Base-by-base conservation (phyloP, 2,329 filamentous ascomycete genomes). In the Calonectria hawksworthii region DNA sequence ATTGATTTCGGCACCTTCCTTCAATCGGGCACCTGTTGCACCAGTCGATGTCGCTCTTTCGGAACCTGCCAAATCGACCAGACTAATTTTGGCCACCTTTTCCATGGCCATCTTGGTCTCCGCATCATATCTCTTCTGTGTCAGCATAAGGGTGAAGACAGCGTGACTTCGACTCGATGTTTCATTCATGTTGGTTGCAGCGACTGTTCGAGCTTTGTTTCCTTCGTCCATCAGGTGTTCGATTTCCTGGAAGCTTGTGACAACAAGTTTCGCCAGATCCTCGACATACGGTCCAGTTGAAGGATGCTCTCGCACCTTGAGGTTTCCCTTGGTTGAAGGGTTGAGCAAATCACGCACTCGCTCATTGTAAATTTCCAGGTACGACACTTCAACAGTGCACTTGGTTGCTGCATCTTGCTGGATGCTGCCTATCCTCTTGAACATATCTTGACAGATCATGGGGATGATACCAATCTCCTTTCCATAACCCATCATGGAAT, bases 401-500 rank as follows among this genome's bases (percentile, higher is more conserved):
- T 93, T 93, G 76, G 96, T 88, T 80, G 94, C 93, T 80, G 93
- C 93, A 85, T 98, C 95, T 79, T 89, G 84, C 79, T 94, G 90
- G 81, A 96, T 89, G 64, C 87, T 87, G 32, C 88, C 88, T 83
- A 99, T 99, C 77, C 96, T 91, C 83, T 94, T 92, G 85, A 99
- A 99, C 96, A 99, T 99, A 82, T 98, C 94, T 87, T 97, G 95
- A 85, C 97, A 99, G 87, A 99, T 99, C 82, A 93, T 94, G 59
- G 98, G 97, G 76, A 99, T 99, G 77, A 99, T 97, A 85, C 97
- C 97, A 73, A 96, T 92, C 83, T 99, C 96, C 82, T 96, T 94
- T 69, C 97, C 97, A 86, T 99, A 99, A 64, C 97, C 97, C 97
- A 99, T 99, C 96, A 99, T 99, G 38, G 96, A 98, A 86, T 99